These are phyloP conservation scores for Stellera chamaejasme DNA, from an alignment of 345 rosid species.

Conservation along the genomic window DNA sequence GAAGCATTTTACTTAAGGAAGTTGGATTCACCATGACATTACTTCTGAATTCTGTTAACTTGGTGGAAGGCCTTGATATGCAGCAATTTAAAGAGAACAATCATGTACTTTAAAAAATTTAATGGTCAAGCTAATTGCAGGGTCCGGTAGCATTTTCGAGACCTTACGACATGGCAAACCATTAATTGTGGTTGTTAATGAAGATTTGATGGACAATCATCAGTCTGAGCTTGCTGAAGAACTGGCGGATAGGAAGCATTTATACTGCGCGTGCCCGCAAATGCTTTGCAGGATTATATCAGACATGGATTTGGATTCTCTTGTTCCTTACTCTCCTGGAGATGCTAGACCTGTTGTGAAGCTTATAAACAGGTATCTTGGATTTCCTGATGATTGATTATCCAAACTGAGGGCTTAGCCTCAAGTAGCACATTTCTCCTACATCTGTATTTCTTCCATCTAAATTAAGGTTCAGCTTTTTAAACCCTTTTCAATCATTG, in stretches of 20 bases:
- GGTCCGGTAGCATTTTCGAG: slow-evolving; percentile 97
- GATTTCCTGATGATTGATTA: slow-evolving; percentile 65
- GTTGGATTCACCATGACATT: no score
- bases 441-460: no score
- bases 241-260: slow-evolving; percentile 71
- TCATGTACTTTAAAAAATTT: no score
- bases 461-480: no score
- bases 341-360: slow-evolving; percentile 59
- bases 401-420: no score
- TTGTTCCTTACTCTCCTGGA: slow-evolving; percentile 56
- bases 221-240: slow-evolving; percentile 92
- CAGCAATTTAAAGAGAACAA: no score
- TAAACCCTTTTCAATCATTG: no score
- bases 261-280: slow-evolving; percentile 65
- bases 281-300: slow-evolving; percentile 42
- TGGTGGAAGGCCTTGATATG: no score
- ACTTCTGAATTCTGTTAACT: no score
- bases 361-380: slow-evolving; percentile 57
- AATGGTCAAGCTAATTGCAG: slow-evolving; percentile 17
- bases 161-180: slow-evolving; percentile 66
- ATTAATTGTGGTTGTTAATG: slow-evolving; percentile 85
- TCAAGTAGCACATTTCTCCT: no score
- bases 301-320: slow-evolving; percentile 51
- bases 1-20: no score
- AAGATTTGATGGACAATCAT: slow-evolving; percentile 96